Evolutionary conservation across 2,329 filamentous ascomycete species (phyloP).

Genomic region (Exserohilum rostratum): DNA sequence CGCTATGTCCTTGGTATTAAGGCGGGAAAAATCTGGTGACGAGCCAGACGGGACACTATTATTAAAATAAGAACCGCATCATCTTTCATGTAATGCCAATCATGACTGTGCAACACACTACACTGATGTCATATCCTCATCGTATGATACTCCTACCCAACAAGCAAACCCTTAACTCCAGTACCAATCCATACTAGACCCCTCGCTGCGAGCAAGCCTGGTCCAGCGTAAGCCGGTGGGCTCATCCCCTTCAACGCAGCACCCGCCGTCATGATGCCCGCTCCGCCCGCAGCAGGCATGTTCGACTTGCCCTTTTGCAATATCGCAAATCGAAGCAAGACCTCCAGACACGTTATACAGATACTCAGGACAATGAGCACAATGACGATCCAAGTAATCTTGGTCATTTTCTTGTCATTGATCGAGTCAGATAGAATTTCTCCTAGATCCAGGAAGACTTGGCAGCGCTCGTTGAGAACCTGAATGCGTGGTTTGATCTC

Average conservation of each 20-base stretch:
- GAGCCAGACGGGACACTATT: too few relatives aligned
- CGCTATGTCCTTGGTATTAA: too few relatives aligned
- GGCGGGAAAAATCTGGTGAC: too few relatives aligned
- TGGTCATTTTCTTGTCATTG: conserved; percentile 92
- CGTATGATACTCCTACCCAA: neutral
- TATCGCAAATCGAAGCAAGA: conserved; percentile 75
- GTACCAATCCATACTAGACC: conserved; percentile 30
- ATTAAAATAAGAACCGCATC: neutral
- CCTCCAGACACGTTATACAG: conserved; percentile 87
- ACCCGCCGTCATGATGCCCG: neutral
- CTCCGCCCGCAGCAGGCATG: conserved; percentile 4
- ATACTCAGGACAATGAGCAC: conserved; percentile 91
- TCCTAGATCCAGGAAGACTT: conserved; percentile 93
- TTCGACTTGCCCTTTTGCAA: conserved; percentile 34
- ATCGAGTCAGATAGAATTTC: conserved; percentile 93
- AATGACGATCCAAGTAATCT: conserved; percentile 98
- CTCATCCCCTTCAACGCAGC: conserved; percentile 18
- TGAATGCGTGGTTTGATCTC: conserved; percentile 96
- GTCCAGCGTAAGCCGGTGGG: conserved; percentile 32
- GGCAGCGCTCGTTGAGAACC: conserved; percentile 94
- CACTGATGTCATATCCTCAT: neutral
- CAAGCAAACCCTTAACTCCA: conserved; percentile 26
- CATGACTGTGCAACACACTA: neutral
- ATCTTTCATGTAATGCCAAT: neutral
- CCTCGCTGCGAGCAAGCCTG: conserved; percentile 34